Conservation (phyloP, 768 basidiomycete species). For the Trametopsis cervina region DNA sequence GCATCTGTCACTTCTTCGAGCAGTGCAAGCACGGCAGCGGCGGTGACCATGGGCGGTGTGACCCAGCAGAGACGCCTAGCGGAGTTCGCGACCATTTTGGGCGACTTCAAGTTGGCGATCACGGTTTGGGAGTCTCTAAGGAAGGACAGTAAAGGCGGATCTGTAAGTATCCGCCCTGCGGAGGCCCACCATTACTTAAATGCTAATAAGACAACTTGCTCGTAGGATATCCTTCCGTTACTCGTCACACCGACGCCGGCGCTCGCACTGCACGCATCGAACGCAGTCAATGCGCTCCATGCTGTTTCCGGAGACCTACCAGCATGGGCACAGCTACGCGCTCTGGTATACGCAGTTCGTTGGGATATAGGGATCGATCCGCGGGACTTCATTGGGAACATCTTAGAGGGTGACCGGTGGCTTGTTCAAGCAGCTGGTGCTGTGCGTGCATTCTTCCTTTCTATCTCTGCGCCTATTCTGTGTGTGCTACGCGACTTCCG, state of each 20-base stretch:
- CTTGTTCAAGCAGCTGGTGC: conserved; percentile 79
- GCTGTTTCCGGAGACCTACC: conserved; percentile 35
- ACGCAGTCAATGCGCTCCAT: conserved; percentile 47
- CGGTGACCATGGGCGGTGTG: conserved; percentile 31
- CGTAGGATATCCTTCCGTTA: conserved; percentile 82
- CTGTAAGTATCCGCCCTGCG: conserved; percentile 63
- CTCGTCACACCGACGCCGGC: conserved; percentile 62
- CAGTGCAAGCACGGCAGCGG: not conserved
- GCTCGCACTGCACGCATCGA: conserved; percentile 50
- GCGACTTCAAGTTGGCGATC: conserved; percentile 82
- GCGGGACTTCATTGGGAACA: conserved; percentile 48
- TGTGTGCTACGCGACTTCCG: not conserved
- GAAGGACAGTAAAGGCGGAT: conserved; percentile 84
- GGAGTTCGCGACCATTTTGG: conserved; percentile 89
- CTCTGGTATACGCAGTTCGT: conserved; percentile 60
- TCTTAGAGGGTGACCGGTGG: conserved; percentile 78
- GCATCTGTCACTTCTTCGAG: conserved; percentile 19
- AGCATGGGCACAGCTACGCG: conserved; percentile 61
- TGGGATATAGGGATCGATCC: conserved; percentile 66
- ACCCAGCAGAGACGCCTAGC: conserved; percentile 83
- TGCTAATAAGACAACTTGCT: conserved; percentile 6
- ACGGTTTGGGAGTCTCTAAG: conserved; percentile 80
- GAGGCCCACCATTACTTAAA: not conserved
- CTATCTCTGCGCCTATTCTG: not conserved
- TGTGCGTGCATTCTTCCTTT: conserved; percentile 37